phyloP scores from a whole-genome alignment of 805 yeast species.

The Phaffomyces opuntiae region DNA sequence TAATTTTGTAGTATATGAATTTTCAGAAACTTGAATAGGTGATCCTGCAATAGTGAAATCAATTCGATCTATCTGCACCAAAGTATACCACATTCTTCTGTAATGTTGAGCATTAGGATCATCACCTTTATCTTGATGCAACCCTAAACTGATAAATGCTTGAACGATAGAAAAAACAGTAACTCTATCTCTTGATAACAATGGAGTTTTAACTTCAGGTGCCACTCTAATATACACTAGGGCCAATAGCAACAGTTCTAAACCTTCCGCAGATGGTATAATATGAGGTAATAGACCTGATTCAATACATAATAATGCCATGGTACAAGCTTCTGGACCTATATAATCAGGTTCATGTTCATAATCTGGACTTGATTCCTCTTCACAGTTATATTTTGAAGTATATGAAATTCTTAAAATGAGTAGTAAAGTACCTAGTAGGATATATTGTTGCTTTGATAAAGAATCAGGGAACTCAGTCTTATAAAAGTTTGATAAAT shows the following conservation, averaged over 20 bases:
- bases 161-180: not conserved
- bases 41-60: not conserved
- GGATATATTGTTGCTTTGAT: not conserved
- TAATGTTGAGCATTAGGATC: not conserved
- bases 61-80: not conserved
- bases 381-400: slow-evolving; percentile 3
- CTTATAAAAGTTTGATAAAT: not conserved
- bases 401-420: slow-evolving; percentile 3
- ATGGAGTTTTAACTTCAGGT: not conserved
- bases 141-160: not conserved
- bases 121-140: not conserved
- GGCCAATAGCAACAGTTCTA: slow-evolving; percentile 1
- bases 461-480: not conserved
- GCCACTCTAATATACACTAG: not conserved
- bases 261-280: not conserved
- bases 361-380: not conserved
- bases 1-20: slow-evolving; percentile 1
- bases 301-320: slow-evolving; percentile 4
- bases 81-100: slow-evolving; percentile 5
- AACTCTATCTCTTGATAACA: not conserved
- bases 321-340: slow-evolving; percentile 3
- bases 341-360: not conserved
- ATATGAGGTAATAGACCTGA: not conserved
- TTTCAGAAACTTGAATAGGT: not conserved
- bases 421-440: slow-evolving; percentile 1